Evolutionary conservation across 371 early-diverging fungal species (phyloP).

Genomic region (Funneliformis caledonium): DNA sequence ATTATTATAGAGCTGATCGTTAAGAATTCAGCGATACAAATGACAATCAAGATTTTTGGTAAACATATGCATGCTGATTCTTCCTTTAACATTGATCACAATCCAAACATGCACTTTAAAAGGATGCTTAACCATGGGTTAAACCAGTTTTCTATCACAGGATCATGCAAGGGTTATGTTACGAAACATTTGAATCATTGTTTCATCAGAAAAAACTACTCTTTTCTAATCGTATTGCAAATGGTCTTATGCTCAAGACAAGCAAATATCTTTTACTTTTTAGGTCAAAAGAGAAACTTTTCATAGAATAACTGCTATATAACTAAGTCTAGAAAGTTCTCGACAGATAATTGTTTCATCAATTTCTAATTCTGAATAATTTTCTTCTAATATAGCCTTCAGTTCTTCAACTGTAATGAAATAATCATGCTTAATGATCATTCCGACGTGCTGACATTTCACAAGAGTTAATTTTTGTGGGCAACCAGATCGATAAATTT

Average conservation of each 20-base stretch:
- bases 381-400: too few species aligned
- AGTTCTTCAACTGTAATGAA: too few species aligned
- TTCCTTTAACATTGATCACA: background rate
- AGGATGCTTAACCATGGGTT: background rate
- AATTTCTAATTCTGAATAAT: too few species aligned
- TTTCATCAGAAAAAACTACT: conserved; percentile 10
- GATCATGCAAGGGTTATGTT: background rate
- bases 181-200: conserved; percentile 24
- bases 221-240: background rate
- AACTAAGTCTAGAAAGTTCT: too few species aligned
- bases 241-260: background rate
- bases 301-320: background rate
- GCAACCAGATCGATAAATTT: too few species aligned
- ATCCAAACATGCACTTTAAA: conserved; percentile 28
- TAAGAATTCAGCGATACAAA: background rate
- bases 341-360: too few species aligned
- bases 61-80: background rate
- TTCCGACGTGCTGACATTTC: too few species aligned
- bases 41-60: conserved; percentile 7
- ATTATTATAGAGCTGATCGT: background rate
- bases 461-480: too few species aligned
- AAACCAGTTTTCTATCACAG: background rate
- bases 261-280: background rate
- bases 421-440: too few species aligned
- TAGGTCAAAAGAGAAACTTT: background rate